These are phyloP conservation scores for Boletellus sp. DNA, from an alignment of 1,284 basidiomycete genomes.

Conservation along the genomic window DNA sequence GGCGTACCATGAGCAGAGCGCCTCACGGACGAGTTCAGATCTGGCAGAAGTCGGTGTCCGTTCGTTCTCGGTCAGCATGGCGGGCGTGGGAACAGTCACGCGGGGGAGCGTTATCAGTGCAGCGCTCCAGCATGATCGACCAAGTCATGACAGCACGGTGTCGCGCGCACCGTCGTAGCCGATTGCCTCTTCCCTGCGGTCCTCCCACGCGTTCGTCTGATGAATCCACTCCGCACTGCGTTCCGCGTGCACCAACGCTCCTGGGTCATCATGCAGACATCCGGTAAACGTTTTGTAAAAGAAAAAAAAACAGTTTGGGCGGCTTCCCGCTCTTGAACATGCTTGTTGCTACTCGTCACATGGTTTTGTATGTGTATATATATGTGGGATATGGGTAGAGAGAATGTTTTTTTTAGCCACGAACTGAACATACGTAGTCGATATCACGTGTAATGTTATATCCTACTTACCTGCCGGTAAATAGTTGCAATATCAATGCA, in stretches of 20 bases:
- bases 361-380: background rate
- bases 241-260: no score
- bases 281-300: conserved; percentile 2
- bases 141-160: conserved; percentile 11
- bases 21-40: conserved; percentile 19
- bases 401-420: no score
- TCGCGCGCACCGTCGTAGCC: conserved; percentile 11
- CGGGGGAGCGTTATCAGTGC: conserved; percentile 26
- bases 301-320: background rate
- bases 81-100: conserved; percentile 41
- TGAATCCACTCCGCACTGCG: no score
- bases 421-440: no score
- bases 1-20: conserved; percentile 24
- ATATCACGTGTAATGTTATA: conserved; percentile 17
- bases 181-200: conserved; percentile 4
- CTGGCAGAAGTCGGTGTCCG: conserved; percentile 27
- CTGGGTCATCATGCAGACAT: background rate
- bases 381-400: no score
- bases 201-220: conserved; percentile 3
- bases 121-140: conserved; percentile 5
- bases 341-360: background rate
- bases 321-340: background rate
- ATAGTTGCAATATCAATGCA: no score
- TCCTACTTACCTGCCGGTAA: background rate
- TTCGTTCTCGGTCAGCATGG: conserved; percentile 32